A percentile compares a stretch with the other conserved stretches of the same genome.
Conservation (phyloP, 2,329 filamentous ascomycete genomes). For the Neofusicoccum laricinum region DNA sequence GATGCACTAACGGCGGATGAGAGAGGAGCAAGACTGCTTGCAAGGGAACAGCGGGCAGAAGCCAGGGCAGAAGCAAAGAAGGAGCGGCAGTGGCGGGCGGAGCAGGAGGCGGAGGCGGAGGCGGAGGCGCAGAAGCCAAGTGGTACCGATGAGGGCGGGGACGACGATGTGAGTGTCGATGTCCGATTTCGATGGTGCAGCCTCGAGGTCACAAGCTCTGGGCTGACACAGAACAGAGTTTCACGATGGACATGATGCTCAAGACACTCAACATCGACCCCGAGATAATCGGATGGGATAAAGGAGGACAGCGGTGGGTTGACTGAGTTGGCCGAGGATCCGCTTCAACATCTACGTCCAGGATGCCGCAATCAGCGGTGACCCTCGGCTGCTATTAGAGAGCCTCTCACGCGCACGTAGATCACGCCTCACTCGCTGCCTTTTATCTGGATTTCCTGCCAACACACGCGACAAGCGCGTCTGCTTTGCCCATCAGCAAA, state of each 20-base stretch:
- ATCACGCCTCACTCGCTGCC: background rate
- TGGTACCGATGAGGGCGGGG: conserved; percentile 30
- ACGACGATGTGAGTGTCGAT: conserved; percentile 38
- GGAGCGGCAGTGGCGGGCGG: conserved; percentile 25
- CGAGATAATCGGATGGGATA: conserved; percentile 62
- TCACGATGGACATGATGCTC: conserved; percentile 70
- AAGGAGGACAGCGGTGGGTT: conserved; percentile 56
- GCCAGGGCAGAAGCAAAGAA: conserved; percentile 42
- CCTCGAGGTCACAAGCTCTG: background rate
- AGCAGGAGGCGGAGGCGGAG: conserved; percentile 42
- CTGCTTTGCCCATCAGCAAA: background rate
- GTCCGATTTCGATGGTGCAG: background rate
- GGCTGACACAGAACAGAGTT: conserved; percentile 45
- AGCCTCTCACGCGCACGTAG: conserved; percentile 7
- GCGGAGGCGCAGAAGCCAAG: conserved; percentile 35
- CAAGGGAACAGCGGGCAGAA: conserved; percentile 42
- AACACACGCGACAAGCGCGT: conserved; percentile 9
- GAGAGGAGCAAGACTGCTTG: conserved; percentile 32
- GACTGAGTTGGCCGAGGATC: conserved; percentile 37
- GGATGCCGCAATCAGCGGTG: conserved; percentile 6
- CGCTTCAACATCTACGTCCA: background rate
- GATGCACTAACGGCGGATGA: conserved; percentile 31
- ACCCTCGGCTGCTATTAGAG: conserved; percentile 5
- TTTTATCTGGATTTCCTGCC: conserved; percentile 8
- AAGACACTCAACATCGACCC: conserved; percentile 62